phyloP scores from a whole-genome alignment of 345 rosid species.

The Gossypium stocksii region DNA sequence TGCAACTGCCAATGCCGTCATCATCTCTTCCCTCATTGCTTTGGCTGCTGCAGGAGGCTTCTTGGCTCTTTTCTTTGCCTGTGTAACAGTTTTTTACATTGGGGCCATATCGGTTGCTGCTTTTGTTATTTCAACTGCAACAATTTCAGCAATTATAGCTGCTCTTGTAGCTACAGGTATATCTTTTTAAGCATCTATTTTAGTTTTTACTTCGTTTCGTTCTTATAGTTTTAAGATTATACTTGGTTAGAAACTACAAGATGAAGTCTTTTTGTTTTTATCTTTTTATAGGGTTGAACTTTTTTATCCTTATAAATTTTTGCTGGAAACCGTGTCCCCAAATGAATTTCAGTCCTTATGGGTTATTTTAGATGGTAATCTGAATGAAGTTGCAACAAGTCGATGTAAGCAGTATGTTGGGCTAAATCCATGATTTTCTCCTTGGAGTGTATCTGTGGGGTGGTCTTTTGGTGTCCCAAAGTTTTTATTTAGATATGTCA shows the following conservation, averaged over 20 bases:
- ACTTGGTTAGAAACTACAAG: background rate
- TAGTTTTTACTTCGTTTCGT: background rate
- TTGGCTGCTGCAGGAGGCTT: conserved; percentile 85
- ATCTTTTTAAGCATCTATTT: background rate
- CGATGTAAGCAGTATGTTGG: background rate
- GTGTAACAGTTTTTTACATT: conserved; percentile 62
- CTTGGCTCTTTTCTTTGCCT: conserved; percentile 75
- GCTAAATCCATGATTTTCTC: background rate
- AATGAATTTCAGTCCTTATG: conserved; percentile 1
- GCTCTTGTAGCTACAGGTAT: conserved; percentile 65
- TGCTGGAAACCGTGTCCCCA: background rate
- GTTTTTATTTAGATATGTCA: background rate
- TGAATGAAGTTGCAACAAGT: conserved; percentile 1
- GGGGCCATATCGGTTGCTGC: conserved; percentile 73
- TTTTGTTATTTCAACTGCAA: conserved; percentile 63
- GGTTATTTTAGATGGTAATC: background rate
- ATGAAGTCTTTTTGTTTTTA: background rate
- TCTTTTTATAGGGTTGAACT: conserved; percentile 1
- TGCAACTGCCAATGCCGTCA: conserved; percentile 71
- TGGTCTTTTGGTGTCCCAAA: background rate
- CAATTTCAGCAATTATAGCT: conserved; percentile 56
- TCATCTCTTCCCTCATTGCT: conserved; percentile 68
- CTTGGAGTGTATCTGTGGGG: background rate
- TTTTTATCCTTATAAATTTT: background rate
- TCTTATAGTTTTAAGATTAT: background rate